A percentile compares a stretch with the other conserved stretches of the same genome.
These are phyloP conservation scores for Phialophora tarda DNA, from an alignment of 2,329 filamentous ascomycete genomes.

Conservation along the genomic window DNA sequence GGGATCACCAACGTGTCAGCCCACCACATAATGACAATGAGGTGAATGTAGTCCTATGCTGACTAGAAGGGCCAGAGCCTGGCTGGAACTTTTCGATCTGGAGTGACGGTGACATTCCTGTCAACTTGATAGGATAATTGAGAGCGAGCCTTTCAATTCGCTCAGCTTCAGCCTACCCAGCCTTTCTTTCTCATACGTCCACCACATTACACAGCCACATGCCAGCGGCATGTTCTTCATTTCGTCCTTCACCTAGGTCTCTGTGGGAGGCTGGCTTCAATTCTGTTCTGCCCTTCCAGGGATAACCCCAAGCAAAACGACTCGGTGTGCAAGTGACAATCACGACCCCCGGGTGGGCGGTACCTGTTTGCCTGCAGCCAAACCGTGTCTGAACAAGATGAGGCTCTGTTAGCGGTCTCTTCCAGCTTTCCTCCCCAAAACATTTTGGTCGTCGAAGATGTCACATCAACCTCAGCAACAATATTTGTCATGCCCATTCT, in stretches of 20 bases:
- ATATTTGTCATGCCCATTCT: slow-evolving; percentile 31
- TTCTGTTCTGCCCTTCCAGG: background rate
- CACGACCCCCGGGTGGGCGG: background rate
- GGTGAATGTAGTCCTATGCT: background rate
- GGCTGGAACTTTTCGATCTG: background rate
- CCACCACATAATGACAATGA: background rate
- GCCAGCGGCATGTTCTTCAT: background rate
- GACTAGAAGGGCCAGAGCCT: background rate
- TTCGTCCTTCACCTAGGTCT: background rate
- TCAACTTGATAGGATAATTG: background rate
- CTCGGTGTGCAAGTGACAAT: slow-evolving; percentile 1
- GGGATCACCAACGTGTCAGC: background rate
- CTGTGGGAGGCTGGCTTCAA: background rate
- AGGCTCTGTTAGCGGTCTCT: slow-evolving; percentile 3
- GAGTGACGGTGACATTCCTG: slow-evolving; percentile 16
- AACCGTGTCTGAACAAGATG: slow-evolving; percentile 5
- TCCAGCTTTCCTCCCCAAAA: background rate
- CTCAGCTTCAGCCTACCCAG: background rate
- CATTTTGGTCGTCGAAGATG: slow-evolving; percentile 18
- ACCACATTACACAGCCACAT: background rate
- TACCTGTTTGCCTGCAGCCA: background rate
- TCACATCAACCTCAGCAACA: slow-evolving; percentile 17
- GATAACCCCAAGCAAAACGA: background rate
- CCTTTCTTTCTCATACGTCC: background rate
- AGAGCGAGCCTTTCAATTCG: background rate